Evolutionary conservation across 345 rosid genomes (phyloP), one percentile per base, ranked within the genome.

Genomic region (rapeseed (Brassica napus)): DNA sequence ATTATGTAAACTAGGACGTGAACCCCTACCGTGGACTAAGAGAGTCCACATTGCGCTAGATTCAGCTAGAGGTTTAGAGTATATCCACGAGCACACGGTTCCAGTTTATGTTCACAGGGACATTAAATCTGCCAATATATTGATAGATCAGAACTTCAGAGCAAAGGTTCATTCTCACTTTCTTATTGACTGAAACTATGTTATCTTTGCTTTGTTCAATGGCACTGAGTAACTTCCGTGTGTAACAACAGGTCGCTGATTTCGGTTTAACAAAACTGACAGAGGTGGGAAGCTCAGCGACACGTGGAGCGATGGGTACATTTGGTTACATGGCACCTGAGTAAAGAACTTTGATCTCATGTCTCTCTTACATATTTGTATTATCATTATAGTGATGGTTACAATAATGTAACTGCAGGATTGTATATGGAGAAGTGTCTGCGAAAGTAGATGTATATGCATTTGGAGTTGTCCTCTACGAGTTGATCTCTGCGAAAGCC

Each of bases 291-390:
- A 81, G 91, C 76, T 8, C 85, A 59, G 86, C 93, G 1, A 86
- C 97, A 16, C 89, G 92, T 69, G 91, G 92, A 47, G 94, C 94
- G 47, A 94, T 91, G 83, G 98, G 99, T 28, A 95, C 99, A 65
- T 95, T 95, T 83, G 99, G 99, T 83, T 95, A 95, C 83, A 95
- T 95, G 99, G 91, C 99, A 18, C 99, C 98, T 0, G 99, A 95
- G 99, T 93, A 87, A 86, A 91, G 73, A n/a, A n/a, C n/a, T n/a
- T n/a, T n/a, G n/a, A n/a, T n/a, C 71, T 81, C 49, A 39, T 65
- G 62, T 71, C 16, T 3, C 47, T 64, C 21, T 42, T 42, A 14
- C 68, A 61, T 26, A n/a, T 49, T 37, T 63, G 44, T 28, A 21
- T 44, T 44, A 68, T 31, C 18, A 1, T 34, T 16, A 6, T 59